Base-by-base conservation (phyloP, 1,284 basidiomycete genomes). In the Melanopsichium pennsylvanicum region DNA sequence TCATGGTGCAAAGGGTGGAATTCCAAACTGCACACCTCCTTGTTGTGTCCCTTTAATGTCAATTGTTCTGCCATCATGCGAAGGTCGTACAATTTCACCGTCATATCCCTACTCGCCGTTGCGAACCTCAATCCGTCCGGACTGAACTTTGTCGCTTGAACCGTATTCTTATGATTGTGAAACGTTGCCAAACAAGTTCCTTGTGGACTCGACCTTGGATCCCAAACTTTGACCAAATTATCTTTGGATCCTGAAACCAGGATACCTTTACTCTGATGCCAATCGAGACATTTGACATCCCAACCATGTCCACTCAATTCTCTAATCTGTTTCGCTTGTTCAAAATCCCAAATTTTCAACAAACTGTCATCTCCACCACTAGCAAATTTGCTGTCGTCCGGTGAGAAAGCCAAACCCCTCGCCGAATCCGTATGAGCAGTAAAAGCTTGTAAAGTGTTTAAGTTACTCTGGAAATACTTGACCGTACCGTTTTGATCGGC, bases 201-300 rank as follows among this genome's bases (percentile, higher is more conserved):
- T 0, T 13, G 18, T 2, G 62, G 56, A 2, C 13, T 63, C 0
- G 66, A 40, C 12, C 77, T 86, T 7, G 95, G 96, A 83, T 98
- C 95, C 95, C 95, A 98, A 82, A 98, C 97, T 79, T 97, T 98
- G 82, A 98, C 93, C 71, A 93, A 87, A 82, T 97, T 97, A 82
- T 98, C 96, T 83, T 97, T 97, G 77, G 90, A 91, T 22, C 96
- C 95, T 1, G 91, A 93, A 2, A 91, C 92, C 16, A 98, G 86
- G 6, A 98, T 84, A 3, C 95, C 94, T 82, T 97, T 97, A 3
- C 89, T 92, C 4, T 93, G 92, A 82, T 98, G 95, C 95, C 95
- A 98, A 83, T 97, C 91, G 2, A 97, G 92, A 74, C 93, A 97
- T 80, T 95, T 92, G 23, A 97, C 95, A 77, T 98, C 95, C 94